phyloP scores from a whole-genome alignment of 73 alveolate species.

The Paramecium caudatum region DNA sequence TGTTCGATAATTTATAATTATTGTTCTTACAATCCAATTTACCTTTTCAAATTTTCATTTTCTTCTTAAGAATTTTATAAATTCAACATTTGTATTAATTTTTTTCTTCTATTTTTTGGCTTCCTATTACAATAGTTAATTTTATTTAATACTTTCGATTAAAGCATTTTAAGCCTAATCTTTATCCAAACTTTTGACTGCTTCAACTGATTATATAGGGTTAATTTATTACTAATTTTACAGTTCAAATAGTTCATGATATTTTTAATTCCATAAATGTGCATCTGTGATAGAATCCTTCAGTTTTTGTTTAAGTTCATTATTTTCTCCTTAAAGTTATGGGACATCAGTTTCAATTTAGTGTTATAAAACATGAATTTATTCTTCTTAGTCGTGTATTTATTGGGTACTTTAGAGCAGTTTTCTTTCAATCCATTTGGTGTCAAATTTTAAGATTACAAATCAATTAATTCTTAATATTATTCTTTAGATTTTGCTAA shows the following conservation, averaged over 20 bases:
- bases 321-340: neutral
- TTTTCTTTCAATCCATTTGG: neutral
- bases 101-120: neutral
- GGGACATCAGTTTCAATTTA: neutral
- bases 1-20: neutral
- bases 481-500: neutral
- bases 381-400: neutral
- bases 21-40: neutral
- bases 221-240: neutral
- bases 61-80: neutral
- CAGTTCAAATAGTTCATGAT: neutral
- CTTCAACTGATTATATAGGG: neutral
- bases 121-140: neutral
- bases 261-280: neutral
- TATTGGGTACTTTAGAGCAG: neutral
- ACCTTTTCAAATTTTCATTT: neutral
- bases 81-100: neutral
- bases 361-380: neutral
- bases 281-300: neutral
- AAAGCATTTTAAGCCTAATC: neutral
- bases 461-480: neutral
- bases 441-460: neutral
- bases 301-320: neutral
- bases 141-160: neutral
- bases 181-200: neutral